phyloP scores from a whole-genome alignment of 345 rosid genomes.

The Salix arbutifolia region DNA sequence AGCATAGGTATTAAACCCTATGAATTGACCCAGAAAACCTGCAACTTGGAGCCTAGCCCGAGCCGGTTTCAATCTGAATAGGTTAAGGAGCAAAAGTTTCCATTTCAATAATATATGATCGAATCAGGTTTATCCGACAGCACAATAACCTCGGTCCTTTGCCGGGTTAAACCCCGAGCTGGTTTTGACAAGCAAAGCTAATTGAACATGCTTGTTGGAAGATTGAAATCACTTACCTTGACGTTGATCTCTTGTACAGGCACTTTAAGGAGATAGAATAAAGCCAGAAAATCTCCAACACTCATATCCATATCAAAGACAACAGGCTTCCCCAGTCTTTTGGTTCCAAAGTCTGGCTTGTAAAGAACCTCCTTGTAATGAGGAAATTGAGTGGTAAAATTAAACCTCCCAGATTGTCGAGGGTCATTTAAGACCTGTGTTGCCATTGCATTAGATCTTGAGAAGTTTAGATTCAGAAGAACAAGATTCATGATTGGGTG shows the following conservation, averaged over 20 bases:
- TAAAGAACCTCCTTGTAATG: slow-evolving; percentile 51
- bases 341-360: slow-evolving; percentile 51
- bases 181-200: too few species aligned
- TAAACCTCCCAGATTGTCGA: slow-evolving; percentile 60
- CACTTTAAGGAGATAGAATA: slow-evolving; percentile 77
- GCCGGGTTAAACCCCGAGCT: too few species aligned
- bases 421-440: slow-evolving; percentile 64
- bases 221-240: slow-evolving; percentile 38
- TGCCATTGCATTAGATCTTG: not conserved
- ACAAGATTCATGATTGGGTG: not conserved
- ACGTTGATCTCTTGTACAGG: slow-evolving; percentile 65
- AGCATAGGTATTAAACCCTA: too few species aligned
- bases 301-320: slow-evolving; percentile 97
- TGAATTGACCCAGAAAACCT: too few species aligned
- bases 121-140: too few species aligned
- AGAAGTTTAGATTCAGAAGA: too few species aligned
- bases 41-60: too few species aligned
- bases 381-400: slow-evolving; percentile 70
- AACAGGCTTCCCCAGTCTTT: slow-evolving; percentile 61
- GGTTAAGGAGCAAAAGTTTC: too few species aligned
- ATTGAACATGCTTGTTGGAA: not conserved
- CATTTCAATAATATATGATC: too few species aligned
- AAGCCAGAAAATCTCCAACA: slow-evolving; percentile 78
- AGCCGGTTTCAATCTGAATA: too few species aligned
- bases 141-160: too few species aligned